Evolutionary conservation across 805 yeast genomes (phyloP), one percentile per base, ranked within the genome.

Genomic region (Monosporozyma yasuniensis): DNA sequence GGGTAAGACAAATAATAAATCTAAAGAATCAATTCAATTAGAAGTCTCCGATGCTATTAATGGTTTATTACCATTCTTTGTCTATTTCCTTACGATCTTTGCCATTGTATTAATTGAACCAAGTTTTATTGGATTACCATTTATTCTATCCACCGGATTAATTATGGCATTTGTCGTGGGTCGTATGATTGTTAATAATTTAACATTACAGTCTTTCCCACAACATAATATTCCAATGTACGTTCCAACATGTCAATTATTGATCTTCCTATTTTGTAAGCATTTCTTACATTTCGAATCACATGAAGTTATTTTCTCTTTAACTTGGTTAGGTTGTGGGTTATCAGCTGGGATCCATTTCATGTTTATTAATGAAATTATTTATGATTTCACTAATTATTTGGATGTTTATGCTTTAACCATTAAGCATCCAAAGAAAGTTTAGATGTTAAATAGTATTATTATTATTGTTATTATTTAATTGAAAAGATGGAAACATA

Each of bases 151-250:
- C 21, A 80, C 86, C 59, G 95, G 95, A 2, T 73, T 85, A 48
- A 77, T 85, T 0, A 69, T 84, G 57, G 96, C 98, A 0, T 84
- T 87, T 61, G 74, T 80, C 3, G 97, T 91, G 18, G 98, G 97
- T 4, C 79, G 95, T 61, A 87, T 90, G 55, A 90, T 90, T 60
- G 73, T 84, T 49, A 91, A 87, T 1, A 97, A 90, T 66, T 78
- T 91, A 57, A 87, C 97, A 0, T 70, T 76, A 47, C 95, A 87
- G 66, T 68, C 72, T 14, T 89, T 85, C 73, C 97, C 98, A 48
- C 68, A 73, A 64, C 57, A 78, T 54, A 86, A 88, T 49, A 73
- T 84, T 22, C 88, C 96, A 47, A 80, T 81, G 74, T 73, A 78
- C 34, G 72, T 87, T 50, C 86, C 96, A 58, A 6, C 72, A 23